Percentiles rank a stretch among this genome's conserved stretches.
phyloP scores from a whole-genome alignment of 106 monocot species.

The Dioscorea zingiberensis region DNA sequence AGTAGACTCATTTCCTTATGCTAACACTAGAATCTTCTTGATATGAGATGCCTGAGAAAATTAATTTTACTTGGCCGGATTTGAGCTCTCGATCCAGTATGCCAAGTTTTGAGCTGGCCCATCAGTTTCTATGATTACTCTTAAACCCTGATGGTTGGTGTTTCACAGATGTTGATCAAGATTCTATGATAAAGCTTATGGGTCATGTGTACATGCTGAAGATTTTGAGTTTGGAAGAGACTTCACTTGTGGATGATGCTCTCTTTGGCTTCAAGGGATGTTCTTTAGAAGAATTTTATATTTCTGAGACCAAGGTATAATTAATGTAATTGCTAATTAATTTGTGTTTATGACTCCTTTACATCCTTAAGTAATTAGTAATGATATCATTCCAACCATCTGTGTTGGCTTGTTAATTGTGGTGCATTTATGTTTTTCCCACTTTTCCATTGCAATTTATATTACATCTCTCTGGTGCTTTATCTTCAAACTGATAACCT shows the following conservation, averaged over 20 bases:
- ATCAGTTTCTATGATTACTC: neutral
- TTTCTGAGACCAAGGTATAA: constrained; percentile 75
- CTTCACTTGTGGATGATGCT: constrained; percentile 48
- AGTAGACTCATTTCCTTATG: constrained; percentile 7
- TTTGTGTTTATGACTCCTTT: neutral
- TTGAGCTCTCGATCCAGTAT: neutral
- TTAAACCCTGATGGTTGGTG: neutral
- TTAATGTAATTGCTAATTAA: neutral
- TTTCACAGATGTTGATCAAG: constrained; percentile 37
- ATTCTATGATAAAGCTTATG: constrained; percentile 53
- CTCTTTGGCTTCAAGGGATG: constrained; percentile 42
- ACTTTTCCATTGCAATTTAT: too few relatives aligned
- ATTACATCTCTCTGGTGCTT: too few relatives aligned
- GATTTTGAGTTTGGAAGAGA: constrained; percentile 42
- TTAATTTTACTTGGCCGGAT: neutral
- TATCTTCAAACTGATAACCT: too few relatives aligned
- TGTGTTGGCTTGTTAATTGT: too few relatives aligned
- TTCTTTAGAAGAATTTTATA: constrained; percentile 50
- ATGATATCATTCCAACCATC: too few relatives aligned
- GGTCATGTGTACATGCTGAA: constrained; percentile 37
- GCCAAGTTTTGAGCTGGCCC: neutral
- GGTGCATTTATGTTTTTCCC: too few relatives aligned
- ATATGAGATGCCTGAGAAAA: neutral
- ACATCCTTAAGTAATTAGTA: neutral
- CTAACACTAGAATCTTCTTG: neutral